phyloP scores from a whole-genome alignment of 2,329 filamentous ascomycete species.

The Madurella fahalii region DNA sequence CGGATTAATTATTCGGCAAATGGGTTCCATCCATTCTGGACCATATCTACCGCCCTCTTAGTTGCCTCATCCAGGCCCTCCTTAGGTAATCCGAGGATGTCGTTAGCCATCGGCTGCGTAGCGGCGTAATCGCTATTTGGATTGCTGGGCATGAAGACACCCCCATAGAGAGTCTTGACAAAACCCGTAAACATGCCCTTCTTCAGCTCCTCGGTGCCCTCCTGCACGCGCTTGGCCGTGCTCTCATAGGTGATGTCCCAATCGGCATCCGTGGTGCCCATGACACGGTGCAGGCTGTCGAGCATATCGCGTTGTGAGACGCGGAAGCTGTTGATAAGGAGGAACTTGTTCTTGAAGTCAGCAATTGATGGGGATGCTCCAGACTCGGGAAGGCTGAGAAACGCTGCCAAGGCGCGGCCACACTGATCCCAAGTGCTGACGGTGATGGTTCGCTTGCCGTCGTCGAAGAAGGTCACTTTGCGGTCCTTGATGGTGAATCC shows the following conservation, averaged over 20 bases:
- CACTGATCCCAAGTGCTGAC: constrained; percentile 57
- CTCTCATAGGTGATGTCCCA: constrained; percentile 54
- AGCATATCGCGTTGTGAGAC: constrained; percentile 63
- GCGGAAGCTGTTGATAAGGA: constrained; percentile 55
- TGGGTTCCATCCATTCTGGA: not conserved
- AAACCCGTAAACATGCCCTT: constrained; percentile 32
- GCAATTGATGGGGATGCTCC: constrained; percentile 12
- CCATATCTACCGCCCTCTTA: constrained; percentile 44
- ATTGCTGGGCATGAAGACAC: constrained; percentile 47
- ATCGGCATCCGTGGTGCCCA: constrained; percentile 52
- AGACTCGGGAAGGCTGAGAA: constrained; percentile 41
- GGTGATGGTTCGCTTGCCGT: constrained; percentile 53
- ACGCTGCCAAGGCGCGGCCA: constrained; percentile 34
- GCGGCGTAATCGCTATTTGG: no score
- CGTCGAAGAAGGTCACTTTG: constrained; percentile 43
- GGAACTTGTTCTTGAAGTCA: constrained; percentile 37
- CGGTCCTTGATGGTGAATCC: constrained; percentile 22
- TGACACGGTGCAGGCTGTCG: constrained; percentile 55
- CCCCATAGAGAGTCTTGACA: constrained; percentile 48
- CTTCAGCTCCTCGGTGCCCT: constrained; percentile 43
- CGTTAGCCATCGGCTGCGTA: no score
- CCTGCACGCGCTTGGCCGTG: constrained; percentile 43
- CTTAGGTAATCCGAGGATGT: constrained; percentile 50
- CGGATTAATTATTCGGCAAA: no score
- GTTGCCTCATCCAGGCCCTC: constrained; percentile 58